Conservation (phyloP, 2,329 filamentous ascomycete genomes). For the Apiospora aurea region DNA sequence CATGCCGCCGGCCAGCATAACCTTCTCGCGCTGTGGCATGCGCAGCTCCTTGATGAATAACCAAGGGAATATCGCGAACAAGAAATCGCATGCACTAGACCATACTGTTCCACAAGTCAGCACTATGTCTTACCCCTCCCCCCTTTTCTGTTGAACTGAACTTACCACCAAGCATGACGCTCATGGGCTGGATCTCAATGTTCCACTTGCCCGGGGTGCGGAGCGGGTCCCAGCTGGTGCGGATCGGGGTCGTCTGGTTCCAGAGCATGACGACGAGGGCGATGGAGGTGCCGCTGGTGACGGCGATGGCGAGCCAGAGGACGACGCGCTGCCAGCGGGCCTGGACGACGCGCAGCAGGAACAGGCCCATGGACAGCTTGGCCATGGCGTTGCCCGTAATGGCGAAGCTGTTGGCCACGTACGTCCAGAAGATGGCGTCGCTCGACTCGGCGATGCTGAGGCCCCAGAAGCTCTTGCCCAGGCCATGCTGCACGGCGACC, state of each 20-base stretch:
- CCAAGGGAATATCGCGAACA: slow-evolving; percentile 39
- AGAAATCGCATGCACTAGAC: slow-evolving; percentile 44
- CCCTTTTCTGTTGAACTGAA: background rate
- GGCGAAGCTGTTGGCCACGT: slow-evolving; percentile 47
- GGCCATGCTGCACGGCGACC: slow-evolving; percentile 43
- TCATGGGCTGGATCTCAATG: slow-evolving; percentile 46
- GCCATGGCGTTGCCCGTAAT: slow-evolving; percentile 48
- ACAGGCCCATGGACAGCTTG: slow-evolving; percentile 48
- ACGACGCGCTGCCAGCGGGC: slow-evolving; percentile 43
- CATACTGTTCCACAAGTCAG: slow-evolving; percentile 39
- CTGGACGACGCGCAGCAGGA: slow-evolving; percentile 48
- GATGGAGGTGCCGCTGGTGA: slow-evolving; percentile 42
- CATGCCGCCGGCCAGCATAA: slow-evolving; percentile 39
- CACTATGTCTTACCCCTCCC: slow-evolving; percentile 30
- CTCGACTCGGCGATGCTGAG: slow-evolving; percentile 42
- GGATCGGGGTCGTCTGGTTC: slow-evolving; percentile 47
- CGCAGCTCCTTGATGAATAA: slow-evolving; percentile 37
- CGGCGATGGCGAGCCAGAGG: slow-evolving; percentile 43
- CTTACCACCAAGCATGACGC: slow-evolving; percentile 45
- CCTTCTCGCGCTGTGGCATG: slow-evolving; percentile 39
- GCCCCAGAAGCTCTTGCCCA: slow-evolving; percentile 44
- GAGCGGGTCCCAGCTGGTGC: slow-evolving; percentile 46
- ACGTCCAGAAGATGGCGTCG: slow-evolving; percentile 48
- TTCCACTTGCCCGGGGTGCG: slow-evolving; percentile 45
- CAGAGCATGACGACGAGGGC: slow-evolving; percentile 46